These are phyloP conservation scores for Patellifolia procumbens DNA, from an alignment of 179 eudicot species.

Conservation along the genomic window DNA sequence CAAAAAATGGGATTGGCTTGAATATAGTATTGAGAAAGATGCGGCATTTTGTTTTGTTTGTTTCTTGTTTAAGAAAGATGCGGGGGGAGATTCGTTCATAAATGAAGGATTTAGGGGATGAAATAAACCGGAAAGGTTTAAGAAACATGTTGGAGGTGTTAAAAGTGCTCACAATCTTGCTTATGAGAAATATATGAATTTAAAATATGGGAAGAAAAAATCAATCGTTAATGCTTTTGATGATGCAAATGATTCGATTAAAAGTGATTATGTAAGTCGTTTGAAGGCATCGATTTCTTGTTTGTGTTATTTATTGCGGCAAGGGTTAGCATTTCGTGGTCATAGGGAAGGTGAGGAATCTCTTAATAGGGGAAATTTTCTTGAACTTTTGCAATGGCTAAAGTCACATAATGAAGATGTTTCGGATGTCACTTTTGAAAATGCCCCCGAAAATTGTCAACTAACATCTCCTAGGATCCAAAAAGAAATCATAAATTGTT, in stretches of 20 bases:
- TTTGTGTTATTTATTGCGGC: not conserved
- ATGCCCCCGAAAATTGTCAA: not conserved
- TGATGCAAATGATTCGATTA: not conserved
- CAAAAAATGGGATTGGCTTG: not conserved
- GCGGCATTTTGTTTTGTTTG: not conserved
- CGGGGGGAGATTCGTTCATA: not conserved
- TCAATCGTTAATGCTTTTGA: not conserved
- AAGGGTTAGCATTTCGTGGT: not conserved
- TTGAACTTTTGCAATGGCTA: not conserved
- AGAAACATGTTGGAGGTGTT: conserved; percentile 2
- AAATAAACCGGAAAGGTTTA: not conserved
- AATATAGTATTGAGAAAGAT: not conserved
- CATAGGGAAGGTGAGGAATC: not conserved
- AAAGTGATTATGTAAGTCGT: not conserved
- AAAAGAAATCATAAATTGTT: not conserved
- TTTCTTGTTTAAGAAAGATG: not conserved
- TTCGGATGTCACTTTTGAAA: not conserved
- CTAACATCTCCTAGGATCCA: not conserved
- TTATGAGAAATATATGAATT: not conserved
- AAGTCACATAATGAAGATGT: not conserved
- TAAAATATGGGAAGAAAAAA: not conserved
- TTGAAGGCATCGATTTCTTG: not conserved
- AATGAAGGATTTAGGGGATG: conserved; percentile 7
- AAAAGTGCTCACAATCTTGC: not conserved
- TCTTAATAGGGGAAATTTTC: not conserved